These are phyloP conservation scores for Pseudocercospora musae DNA, from an alignment of 2,329 filamentous ascomycete species.

Conservation along the genomic window DNA sequence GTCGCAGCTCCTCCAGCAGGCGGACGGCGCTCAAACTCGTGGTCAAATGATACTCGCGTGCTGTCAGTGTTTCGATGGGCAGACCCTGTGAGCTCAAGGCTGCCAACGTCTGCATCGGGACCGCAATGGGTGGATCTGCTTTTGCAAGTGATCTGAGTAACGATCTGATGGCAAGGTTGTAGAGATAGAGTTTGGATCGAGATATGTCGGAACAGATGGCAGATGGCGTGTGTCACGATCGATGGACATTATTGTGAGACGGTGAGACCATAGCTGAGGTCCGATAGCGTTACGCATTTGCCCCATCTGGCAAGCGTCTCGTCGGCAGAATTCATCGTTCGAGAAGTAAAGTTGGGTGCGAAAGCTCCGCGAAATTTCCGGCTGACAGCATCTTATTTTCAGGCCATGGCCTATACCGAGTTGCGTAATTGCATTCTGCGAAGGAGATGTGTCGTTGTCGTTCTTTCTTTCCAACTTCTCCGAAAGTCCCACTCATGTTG, in stretches of 20 bases:
- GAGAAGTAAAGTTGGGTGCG: neutral
- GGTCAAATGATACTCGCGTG: neutral
- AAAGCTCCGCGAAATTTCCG: neutral
- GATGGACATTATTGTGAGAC: no score
- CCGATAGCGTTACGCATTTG: neutral
- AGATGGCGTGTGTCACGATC: no score
- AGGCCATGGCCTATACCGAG: neutral
- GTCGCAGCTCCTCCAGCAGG: slow-evolving; percentile 35
- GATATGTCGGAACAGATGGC: neutral
- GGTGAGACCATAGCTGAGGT: neutral
- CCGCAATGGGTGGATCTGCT: neutral
- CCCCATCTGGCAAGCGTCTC: neutral
- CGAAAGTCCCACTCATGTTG: no score
- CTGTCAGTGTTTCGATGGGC: neutral
- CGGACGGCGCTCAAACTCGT: neutral
- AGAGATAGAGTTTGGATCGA: neutral
- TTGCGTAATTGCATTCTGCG: neutral
- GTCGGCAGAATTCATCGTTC: neutral
- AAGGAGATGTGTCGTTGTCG: neutral
- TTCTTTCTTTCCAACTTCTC: neutral
- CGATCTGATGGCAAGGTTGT: neutral
- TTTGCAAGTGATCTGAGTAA: neutral
- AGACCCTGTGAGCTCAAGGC: neutral
- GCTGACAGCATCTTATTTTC: neutral
- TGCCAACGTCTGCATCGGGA: neutral